Evolutionary conservation across 495 filamentous ascomycete genomes (phyloP).

Genomic region (Tetracladium setigerum): DNA sequence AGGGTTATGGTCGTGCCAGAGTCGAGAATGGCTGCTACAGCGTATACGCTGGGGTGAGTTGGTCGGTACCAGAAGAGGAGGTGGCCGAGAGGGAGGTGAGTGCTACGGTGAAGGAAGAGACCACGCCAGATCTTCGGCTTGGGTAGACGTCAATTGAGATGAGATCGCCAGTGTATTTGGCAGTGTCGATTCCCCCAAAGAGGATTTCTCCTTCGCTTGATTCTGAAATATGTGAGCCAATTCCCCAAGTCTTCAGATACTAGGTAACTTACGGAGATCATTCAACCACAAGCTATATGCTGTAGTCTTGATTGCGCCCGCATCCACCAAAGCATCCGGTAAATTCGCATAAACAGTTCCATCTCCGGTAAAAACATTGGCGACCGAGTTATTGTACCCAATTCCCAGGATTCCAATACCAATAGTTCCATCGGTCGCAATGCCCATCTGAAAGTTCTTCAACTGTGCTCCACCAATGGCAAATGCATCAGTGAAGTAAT

Average conservation of each 20-base stretch:
- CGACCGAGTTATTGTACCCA: constrained; percentile 76
- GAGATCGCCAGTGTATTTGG: constrained; percentile 71
- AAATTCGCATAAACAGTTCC: constrained; percentile 65
- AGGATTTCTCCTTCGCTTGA: constrained; percentile 71
- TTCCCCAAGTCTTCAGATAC: neutral
- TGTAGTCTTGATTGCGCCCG: constrained; percentile 65
- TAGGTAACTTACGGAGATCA: constrained; percentile 50
- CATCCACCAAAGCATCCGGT: constrained; percentile 64
- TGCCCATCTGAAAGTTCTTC: constrained; percentile 72
- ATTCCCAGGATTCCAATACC: constrained; percentile 79
- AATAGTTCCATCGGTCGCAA: constrained; percentile 65
- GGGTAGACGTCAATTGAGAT: constrained; percentile 52
- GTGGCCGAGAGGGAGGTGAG: constrained; percentile 49
- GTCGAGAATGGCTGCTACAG: constrained; percentile 69
- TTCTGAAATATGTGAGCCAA: constrained; percentile 22
- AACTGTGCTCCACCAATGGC: constrained; percentile 59
- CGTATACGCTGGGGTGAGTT: constrained; percentile 42
- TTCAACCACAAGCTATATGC: constrained; percentile 92
- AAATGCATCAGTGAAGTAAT: constrained; percentile 77
- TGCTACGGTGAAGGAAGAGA: constrained; percentile 63
- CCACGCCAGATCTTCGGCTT: constrained; percentile 31
- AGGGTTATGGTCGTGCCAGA: constrained; percentile 85
- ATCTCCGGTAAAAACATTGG: constrained; percentile 44
- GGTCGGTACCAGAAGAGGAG: constrained; percentile 39
- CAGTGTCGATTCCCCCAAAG: constrained; percentile 88